These are phyloP conservation scores for Cucurbita maxima DNA, from an alignment of 306 rosid species.

Conservation along the genomic window DNA sequence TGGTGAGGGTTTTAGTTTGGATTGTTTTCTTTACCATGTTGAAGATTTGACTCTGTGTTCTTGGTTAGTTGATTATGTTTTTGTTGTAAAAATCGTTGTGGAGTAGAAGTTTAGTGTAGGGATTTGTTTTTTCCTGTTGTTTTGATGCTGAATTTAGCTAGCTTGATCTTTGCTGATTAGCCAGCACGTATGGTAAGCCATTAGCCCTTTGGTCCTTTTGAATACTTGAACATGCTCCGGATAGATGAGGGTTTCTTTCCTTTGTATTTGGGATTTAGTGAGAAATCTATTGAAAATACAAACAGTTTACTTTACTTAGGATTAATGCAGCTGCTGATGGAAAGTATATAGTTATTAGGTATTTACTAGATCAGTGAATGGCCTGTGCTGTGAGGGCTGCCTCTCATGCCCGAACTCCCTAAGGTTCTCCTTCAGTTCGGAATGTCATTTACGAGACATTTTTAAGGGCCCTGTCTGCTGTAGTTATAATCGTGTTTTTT, in stretches of 20 bases:
- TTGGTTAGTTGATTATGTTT: background rate
- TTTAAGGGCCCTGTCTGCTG: background rate
- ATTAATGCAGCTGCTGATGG: background rate
- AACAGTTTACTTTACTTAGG: background rate
- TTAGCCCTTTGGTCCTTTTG: background rate
- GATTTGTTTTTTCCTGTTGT: background rate
- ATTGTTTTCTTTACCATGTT: background rate
- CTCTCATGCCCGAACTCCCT: background rate
- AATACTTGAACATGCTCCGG: background rate
- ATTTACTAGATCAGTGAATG: background rate
- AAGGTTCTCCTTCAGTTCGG: background rate
- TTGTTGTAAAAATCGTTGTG: background rate
- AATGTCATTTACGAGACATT: background rate
- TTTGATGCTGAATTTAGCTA: background rate
- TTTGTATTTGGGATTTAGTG: background rate
- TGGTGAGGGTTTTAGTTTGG: constrained; percentile 21
- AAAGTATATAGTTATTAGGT: background rate
- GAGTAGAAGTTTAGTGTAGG: background rate
- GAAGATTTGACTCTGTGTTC: background rate
- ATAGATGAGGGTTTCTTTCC: too few relatives aligned
- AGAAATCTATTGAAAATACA: background rate
- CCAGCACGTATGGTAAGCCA: background rate
- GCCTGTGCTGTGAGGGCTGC: background rate
- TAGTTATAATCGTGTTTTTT: background rate
- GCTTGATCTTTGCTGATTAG: background rate